Evolutionary conservation across 176 grass and related monocot genomes (phyloP).

Genomic region (Oryza meyeriana): DNA sequence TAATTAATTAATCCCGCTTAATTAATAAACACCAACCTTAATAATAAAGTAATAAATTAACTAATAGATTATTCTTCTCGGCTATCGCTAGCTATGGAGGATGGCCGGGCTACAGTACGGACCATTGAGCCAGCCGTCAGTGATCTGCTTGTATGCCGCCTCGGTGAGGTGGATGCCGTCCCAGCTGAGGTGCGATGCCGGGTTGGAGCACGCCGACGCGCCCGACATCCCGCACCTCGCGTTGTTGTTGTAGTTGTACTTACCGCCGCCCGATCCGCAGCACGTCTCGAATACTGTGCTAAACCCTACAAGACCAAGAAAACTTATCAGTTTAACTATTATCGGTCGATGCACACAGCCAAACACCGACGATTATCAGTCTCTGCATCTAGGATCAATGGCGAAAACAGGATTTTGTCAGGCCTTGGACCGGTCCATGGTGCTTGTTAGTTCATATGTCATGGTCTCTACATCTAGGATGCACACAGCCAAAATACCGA

Average conservation of each 20-base stretch:
- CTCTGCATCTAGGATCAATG: too few relatives aligned
- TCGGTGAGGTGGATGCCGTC: conserved; percentile 84
- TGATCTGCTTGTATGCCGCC: conserved; percentile 52
- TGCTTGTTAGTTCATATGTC: too few relatives aligned
- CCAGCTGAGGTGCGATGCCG: conserved; percentile 64
- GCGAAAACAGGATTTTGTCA: too few relatives aligned
- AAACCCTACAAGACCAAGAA: conserved; percentile 30
- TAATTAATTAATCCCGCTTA: neutral
- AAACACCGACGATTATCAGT: too few relatives aligned
- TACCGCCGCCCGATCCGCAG: conserved; percentile 52
- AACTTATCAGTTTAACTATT: too few relatives aligned
- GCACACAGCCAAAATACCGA: too few relatives aligned
- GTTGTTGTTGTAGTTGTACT: conserved; percentile 60
- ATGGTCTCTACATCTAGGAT: too few relatives aligned
- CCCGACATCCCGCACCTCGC: conserved; percentile 49
- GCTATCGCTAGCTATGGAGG: conserved; percentile 6
- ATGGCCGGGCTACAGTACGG: conserved; percentile 52
- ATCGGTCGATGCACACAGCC: too few relatives aligned
- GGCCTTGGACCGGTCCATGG: too few relatives aligned
- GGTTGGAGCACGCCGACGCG: conserved; percentile 47
- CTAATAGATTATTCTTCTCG: neutral
- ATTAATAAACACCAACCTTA: neutral
- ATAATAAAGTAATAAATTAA: neutral
- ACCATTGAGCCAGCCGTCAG: conserved; percentile 63
- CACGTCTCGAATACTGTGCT: conserved; percentile 51